Evolutionary conservation across 2,329 filamentous ascomycete genomes (phyloP), one percentile per base, ranked within the genome.

Genomic region (Setomelanomma holmii): DNA sequence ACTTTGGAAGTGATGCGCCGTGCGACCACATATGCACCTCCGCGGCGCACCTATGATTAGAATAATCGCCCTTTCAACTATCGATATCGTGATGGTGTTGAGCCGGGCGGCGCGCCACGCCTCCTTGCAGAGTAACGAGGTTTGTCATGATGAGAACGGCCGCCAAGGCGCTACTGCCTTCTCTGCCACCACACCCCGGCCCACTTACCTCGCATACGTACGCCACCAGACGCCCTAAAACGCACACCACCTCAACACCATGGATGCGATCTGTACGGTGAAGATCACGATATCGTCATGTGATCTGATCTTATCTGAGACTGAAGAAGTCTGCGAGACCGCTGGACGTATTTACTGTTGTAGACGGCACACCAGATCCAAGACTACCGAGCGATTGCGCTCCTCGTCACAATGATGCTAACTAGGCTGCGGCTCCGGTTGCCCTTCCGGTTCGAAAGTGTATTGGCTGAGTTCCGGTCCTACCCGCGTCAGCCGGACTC

Each of bases 351-450:
- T n/a, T n/a, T n/a, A n/a, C n/a, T n/a, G n/a, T n/a, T n/a, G n/a
- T n/a, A n/a, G n/a, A n/a, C n/a, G n/a, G n/a, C n/a, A n/a, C n/a
- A n/a, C 10, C 14, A 8, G 27, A 30, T 30, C 21, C 11, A 16
- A 30, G 40, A 4, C 3, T 10, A 6, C 23, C 40, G n/a, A 19
- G n/a, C 40, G 24, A 43, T 7, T 16, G 19, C 40, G 40, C 40
- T 30, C 27, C 23, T 33, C 17, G 17, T 20, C 40, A 33, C 40
- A 17, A 16, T 19, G n/a, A 17, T 16, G 17, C 3, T 21, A 24
- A 12, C 40, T 43, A 45, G 19, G 30, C 19, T 40, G 24, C 35
- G 41, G 41, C 41, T 40, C 33, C 48, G 42, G 48, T 22, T 41
- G 24, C 24, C 24, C 35, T 35, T 36, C 33, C 42, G 19, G 22